Base-by-base conservation (phyloP, 1,284 basidiomycete species). In the Papiliotrema fonsecae region DNA sequence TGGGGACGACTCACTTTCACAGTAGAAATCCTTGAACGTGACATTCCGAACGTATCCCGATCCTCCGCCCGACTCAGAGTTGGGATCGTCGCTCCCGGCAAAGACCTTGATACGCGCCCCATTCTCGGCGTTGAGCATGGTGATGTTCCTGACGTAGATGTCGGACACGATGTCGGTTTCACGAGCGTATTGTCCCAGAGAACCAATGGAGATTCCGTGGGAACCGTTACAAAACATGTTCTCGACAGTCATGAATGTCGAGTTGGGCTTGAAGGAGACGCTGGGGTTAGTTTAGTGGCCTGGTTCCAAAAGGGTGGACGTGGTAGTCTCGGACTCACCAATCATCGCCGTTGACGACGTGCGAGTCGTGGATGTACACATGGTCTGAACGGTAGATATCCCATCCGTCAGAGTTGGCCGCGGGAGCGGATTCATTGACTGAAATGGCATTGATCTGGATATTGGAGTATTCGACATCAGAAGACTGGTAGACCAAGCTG, bases 21-120 rank as follows among this genome's bases (percentile, higher is more conserved):
- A 46, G 21, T 34, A 14, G 42, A 56, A 58, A 43, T 61, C 50
- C 31, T 48, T 24, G 48, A 55, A 61, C 16, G 58, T 60, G 41
- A 64, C 43, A 44, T 69, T 84, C 62, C 77, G 77, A 42, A 83
- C 82, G 46, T 78, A 79, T 1, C 83, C 82, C 21, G 74, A 75
- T 7, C 83, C 82, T 10, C 82, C 81, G 34, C 81, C 79, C 2
- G 75, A 75, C 14, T 63, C 56, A n/a, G 60, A 49, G 10, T 60
- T 6, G 28, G 67, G 55, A 47, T 65, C 47, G 48, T 58, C 58
- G 41, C 62, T 56, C 38, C 82, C 82, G 9, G 81, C 81, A 68
- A 79, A 83, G 2, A 81, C 81, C 65, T 84, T 84, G 67, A 84
- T 84, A n/a, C 82, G 75, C 0, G 81, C 82, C 0, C 82, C 83